Percentiles rank a stretch among this genome's conserved stretches.
phyloP scores from a whole-genome alignment of 2,329 filamentous ascomycete species.

The Dothideomycetes sp. region DNA sequence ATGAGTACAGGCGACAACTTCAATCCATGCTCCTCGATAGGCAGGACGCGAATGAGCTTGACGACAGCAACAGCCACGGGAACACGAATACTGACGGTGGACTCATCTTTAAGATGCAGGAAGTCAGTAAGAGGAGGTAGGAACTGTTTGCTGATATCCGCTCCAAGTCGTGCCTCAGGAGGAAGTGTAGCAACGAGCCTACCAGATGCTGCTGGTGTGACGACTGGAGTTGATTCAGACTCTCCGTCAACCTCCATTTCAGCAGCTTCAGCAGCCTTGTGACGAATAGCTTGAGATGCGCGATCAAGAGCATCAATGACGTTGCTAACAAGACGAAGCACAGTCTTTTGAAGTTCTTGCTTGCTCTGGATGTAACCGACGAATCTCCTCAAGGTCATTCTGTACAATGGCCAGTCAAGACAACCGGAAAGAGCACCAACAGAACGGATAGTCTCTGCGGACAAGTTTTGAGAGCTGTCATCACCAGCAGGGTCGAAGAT shows the following conservation, averaged over 20 bases:
- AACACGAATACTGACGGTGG: slow-evolving; percentile 84
- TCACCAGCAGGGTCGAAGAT: slow-evolving; percentile 77
- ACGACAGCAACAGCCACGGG: slow-evolving; percentile 83
- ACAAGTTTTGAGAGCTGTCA: slow-evolving; percentile 66
- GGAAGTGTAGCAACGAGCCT: slow-evolving; percentile 38
- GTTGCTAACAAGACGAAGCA: slow-evolving; percentile 71
- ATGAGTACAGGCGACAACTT: slow-evolving; percentile 76
- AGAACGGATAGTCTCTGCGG: slow-evolving; percentile 75
- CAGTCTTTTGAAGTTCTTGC: slow-evolving; percentile 73
- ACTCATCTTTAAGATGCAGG: slow-evolving; percentile 88
- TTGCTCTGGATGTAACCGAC: slow-evolving; percentile 73
- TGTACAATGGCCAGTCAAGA: slow-evolving; percentile 85
- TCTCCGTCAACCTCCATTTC: slow-evolving; percentile 4
- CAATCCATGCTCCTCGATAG: slow-evolving; percentile 60
- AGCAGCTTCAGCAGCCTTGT: background rate
- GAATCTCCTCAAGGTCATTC: slow-evolving; percentile 74
- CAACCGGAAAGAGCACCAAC: slow-evolving; percentile 66
- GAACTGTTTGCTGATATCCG: slow-evolving; percentile 63
- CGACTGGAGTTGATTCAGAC: background rate
- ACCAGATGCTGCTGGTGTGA: background rate
- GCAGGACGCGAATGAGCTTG: slow-evolving; percentile 75
- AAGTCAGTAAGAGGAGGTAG: slow-evolving; percentile 73
- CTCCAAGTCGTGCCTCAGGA: slow-evolving; percentile 36
- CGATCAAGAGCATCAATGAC: slow-evolving; percentile 65
- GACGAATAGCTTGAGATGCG: slow-evolving; percentile 2